Percentiles rank a stretch among this genome's conserved stretches.
These are phyloP conservation scores for Danielia oregonensis DNA, from an alignment of 805 yeast species.

Conservation along the genomic window DNA sequence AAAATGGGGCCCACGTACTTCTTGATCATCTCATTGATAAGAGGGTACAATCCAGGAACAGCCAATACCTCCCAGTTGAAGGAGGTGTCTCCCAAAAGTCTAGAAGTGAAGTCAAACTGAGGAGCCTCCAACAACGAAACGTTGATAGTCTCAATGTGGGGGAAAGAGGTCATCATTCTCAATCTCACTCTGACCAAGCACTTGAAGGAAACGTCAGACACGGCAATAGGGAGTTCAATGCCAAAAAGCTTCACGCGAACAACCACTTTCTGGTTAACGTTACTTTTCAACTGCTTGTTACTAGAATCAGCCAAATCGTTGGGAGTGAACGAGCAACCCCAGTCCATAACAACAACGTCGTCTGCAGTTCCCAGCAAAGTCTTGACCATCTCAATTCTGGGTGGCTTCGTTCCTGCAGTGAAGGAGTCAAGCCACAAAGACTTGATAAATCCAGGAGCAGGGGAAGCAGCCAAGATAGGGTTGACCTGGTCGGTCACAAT, in stretches of 20 bases:
- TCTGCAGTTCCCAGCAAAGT: conserved; percentile 86
- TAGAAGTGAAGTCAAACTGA: conserved; percentile 77
- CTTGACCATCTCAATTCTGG: conserved; percentile 85
- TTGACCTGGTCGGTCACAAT: conserved; percentile 84
- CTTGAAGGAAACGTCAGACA: conserved; percentile 74
- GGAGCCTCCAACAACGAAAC: conserved; percentile 85
- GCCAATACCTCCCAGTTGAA: conserved; percentile 86
- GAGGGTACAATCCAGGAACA: conserved; percentile 81
- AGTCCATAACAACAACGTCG: conserved; percentile 96
- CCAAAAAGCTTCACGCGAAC: conserved; percentile 84
- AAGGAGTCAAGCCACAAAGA: conserved; percentile 82
- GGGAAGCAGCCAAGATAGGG: conserved; percentile 72
- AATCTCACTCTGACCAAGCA: conserved; percentile 76
- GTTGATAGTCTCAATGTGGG: conserved; percentile 89
- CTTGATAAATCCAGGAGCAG: conserved; percentile 79
- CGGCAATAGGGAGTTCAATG: conserved; percentile 69
- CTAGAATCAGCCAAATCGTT: conserved; percentile 81
- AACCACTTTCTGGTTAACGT: conserved; percentile 76
- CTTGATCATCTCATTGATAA: conserved; percentile 79
- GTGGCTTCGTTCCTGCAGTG: conserved; percentile 94
- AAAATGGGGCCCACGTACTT: conserved; percentile 87
- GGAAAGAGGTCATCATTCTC: conserved; percentile 86
- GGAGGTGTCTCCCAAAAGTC: conserved; percentile 70
- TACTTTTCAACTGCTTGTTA: conserved; percentile 77
- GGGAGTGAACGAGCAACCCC: conserved; percentile 93